A percentile compares a stretch with the other conserved stretches of the same genome.
phyloP scores from a whole-genome alignment of 2,329 filamentous ascomycete genomes.

The Neospermospora avenae region DNA sequence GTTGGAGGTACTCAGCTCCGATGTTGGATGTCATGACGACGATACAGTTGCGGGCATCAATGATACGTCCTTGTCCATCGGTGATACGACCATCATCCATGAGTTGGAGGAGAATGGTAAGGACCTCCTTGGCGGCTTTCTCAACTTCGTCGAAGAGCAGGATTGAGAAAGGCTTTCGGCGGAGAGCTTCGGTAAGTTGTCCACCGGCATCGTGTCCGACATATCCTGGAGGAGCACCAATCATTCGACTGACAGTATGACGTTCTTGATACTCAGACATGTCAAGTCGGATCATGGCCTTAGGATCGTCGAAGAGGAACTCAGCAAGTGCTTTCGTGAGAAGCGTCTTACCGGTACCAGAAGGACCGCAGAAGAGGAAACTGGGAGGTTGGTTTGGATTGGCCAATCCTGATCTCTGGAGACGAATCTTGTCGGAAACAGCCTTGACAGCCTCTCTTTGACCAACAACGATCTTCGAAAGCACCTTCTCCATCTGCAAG shows the following conservation, averaged over 20 bases:
- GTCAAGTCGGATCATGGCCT: conserved; percentile 97
- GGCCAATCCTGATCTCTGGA: conserved; percentile 88
- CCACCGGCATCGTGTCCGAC: conserved; percentile 95
- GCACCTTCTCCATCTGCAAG: conserved; percentile 90
- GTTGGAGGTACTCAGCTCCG: conserved; percentile 87
- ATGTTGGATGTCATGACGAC: conserved; percentile 99
- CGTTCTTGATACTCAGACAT: conserved; percentile 99
- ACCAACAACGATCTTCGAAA: conserved; percentile 82
- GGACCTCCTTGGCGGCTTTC: conserved; percentile 95
- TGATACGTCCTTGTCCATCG: conserved; percentile 90
- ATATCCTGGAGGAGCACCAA: conserved; percentile 94
- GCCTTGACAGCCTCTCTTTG: conserved; percentile 91
- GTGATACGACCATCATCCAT: conserved; percentile 99
- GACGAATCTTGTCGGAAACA: conserved; percentile 91
- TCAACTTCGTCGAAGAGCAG: conserved; percentile 97
- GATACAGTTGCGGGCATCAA: conserved; percentile 97
- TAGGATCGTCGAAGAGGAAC: conserved; percentile 95
- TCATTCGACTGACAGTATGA: conserved; percentile 94
- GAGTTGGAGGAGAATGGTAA: conserved; percentile 96
- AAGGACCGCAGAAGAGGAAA: conserved; percentile 98
- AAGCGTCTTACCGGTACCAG: conserved; percentile 95
- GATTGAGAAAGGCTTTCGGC: conserved; percentile 95
- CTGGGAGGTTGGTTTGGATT: conserved; percentile 97
- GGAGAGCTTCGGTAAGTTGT: conserved; percentile 90
- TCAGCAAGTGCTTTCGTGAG: conserved; percentile 96